phyloP scores from a whole-genome alignment of 805 yeast genomes.

The Metschnikowia baotianmanensis region DNA sequence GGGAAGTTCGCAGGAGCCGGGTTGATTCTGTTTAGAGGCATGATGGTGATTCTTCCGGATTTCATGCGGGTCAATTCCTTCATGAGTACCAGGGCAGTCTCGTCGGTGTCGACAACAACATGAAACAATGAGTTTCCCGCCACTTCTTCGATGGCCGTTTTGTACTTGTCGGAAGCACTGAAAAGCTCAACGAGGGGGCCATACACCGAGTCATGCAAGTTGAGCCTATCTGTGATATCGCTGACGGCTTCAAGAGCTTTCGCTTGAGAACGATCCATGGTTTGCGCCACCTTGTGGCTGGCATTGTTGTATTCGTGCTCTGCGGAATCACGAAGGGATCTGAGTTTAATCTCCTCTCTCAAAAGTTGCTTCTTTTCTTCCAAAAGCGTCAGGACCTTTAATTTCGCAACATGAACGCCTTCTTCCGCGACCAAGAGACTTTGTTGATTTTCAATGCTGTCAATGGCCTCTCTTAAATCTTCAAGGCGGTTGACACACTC shows the following conservation, averaged over 20 bases:
- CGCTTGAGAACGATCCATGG: slow-evolving; percentile 71
- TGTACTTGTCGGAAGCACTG: slow-evolving; percentile 75
- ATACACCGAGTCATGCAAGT: slow-evolving; percentile 55
- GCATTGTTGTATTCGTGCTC: slow-evolving; percentile 55
- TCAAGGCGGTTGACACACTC: slow-evolving; percentile 13
- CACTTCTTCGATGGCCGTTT: slow-evolving; percentile 81
- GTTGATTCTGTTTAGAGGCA: slow-evolving; percentile 75
- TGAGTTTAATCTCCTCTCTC: slow-evolving; percentile 72
- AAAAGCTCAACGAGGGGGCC: slow-evolving; percentile 88
- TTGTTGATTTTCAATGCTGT: slow-evolving; percentile 1
- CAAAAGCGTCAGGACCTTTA: slow-evolving; percentile 42
- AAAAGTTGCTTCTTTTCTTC: slow-evolving; percentile 73
- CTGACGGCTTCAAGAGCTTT: slow-evolving; percentile 69
- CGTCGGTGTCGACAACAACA: slow-evolving; percentile 85
- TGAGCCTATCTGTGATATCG: slow-evolving; percentile 57
- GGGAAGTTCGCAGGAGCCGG: slow-evolving; percentile 53
- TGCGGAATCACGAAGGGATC: slow-evolving; percentile 54
- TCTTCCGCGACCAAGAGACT: slow-evolving; percentile 22
- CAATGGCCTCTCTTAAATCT: slow-evolving; percentile 2
- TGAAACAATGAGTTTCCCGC: slow-evolving; percentile 87
- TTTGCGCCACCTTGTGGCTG: slow-evolving; percentile 60
- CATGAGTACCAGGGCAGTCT: slow-evolving; percentile 77
- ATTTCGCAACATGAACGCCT: slow-evolving; percentile 41
- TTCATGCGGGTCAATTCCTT: slow-evolving; percentile 66
- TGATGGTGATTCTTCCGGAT: slow-evolving; percentile 84